Evolutionary conservation across 2,329 filamentous ascomycete genomes (phyloP), one percentile per base, ranked within the genome.

Genomic region (Hypoxylon sp.): DNA sequence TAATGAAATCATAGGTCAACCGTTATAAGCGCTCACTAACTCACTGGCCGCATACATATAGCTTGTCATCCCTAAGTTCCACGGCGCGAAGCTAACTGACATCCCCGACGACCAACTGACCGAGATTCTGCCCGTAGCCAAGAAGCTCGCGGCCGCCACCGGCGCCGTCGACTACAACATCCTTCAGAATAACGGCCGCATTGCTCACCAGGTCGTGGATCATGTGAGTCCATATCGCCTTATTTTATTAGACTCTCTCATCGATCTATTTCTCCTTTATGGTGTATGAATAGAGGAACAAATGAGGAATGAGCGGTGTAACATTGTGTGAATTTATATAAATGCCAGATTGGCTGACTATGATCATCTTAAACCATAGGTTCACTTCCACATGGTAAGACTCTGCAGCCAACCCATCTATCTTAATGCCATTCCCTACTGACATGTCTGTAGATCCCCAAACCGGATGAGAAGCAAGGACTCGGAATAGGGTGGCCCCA

Each of bases 61-160:
- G 95, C 93, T 99, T 77, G 91, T 99, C 67, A 97, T 99, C 73
- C 96, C 96, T 71, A 99, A 99, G 83, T 87, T 89, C 82, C 96
- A 99, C 82, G 96, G 95, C 78, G 92, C 87, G 68, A 98, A 98
- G 82, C 88, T 99, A 25, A 87, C 89, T 68, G 95, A 98, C 79
- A 95, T 99, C 66, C 95, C 96, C 17, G 96, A 98, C 79, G 93
- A 97, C 60, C 85, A 93, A 72, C 86, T 99, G 61, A 79, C 82
- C 56, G 96, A 98, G 81, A 86, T 99, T 65, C 82, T 99, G 80
- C 91, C 93, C 46, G 89, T 97, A 14, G 91, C 93, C 51, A 98
- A 97, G 87, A 95, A 92, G 80, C 88, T 99, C 51, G 94, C 91
- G 52, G 81, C 84, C 19, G 95, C 94, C 28, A 89, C 88, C 3